Evolutionary conservation across 345 rosid species (phyloP), one percentile per base, ranked within the genome.

Genomic region (Citrus sinensis): DNA sequence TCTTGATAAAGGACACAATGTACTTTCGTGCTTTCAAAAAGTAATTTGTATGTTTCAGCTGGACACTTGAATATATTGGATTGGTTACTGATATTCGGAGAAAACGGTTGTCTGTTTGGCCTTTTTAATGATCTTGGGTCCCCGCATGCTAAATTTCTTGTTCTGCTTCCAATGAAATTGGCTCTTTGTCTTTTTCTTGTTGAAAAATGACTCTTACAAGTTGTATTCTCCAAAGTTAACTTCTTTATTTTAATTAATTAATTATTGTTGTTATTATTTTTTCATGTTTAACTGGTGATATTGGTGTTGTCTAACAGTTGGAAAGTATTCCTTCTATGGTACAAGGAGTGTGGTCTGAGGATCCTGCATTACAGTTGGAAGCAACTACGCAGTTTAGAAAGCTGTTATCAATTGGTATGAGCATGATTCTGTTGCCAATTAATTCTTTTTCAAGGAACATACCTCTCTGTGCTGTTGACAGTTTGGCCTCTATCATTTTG

Each of bases 341-440:
- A 27, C 92, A 90, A 90, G 93, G 97, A 77, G 89, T 91, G 40
- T 88, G 85, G 86, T 88, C 93, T 34, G 91, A 88, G 27, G 89
- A 93, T 81, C 91, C 93, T 62, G 56, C 82, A 78, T 80, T 82
- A 61, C 95, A 89, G 81, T 76, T 93, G 79, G 97, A 91, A 80
- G 91, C 97, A 49, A 93, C 97, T 30, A 89, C 92, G 61, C 94
- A 90, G 25, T 91, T 93, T 82, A 85, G 98, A 67, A 93, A 93
- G 88, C 83, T 93, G 49, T 82, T 93, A 55, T 93, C 98, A 39
- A 93, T 93, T 78, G 98, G 95, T 90, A 78, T 30, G 75, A 32
- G 60, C 62, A 32, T 55, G 78, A 71, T 58, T 63, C 60, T 49
- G 72, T 35, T 54, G 69, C 37, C 29, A 46, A 64, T 16, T 27